These are phyloP conservation scores for Colletotrichum lentis DNA, from an alignment of 2,329 filamentous ascomycete genomes.

Conservation along the genomic window DNA sequence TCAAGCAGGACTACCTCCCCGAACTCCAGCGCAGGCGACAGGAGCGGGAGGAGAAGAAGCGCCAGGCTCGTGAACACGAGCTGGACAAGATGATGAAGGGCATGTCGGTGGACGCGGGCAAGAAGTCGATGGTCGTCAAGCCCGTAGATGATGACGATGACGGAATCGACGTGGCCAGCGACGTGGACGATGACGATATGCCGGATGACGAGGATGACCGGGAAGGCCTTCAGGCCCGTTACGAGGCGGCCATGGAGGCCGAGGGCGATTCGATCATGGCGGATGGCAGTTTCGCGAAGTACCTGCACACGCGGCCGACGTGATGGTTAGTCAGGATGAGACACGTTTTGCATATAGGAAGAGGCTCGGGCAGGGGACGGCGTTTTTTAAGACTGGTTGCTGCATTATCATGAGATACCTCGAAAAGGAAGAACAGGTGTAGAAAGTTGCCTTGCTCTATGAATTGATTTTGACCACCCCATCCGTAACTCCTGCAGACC, in stretches of 20 bases:
- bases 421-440: slow-evolving; percentile 36
- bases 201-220: slow-evolving; percentile 68
- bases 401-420: slow-evolving; percentile 40
- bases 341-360: slow-evolving; percentile 41
- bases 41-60: slow-evolving; percentile 79
- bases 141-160: slow-evolving; percentile 54
- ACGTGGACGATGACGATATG: slow-evolving; percentile 66
- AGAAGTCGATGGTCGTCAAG: slow-evolving; percentile 42
- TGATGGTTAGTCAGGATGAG: slow-evolving; percentile 29
- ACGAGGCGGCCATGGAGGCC: slow-evolving; percentile 76
- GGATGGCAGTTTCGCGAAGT: slow-evolving; percentile 71
- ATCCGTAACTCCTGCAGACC: slow-evolving; percentile 31
- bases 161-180: slow-evolving; percentile 63
- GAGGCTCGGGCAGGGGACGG: slow-evolving; percentile 25
- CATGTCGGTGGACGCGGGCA: slow-evolving; percentile 66
- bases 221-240: slow-evolving; percentile 76
- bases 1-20: slow-evolving; percentile 87
- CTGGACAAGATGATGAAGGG: slow-evolving; percentile 94
- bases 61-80: slow-evolving; percentile 77
- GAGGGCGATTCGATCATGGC: slow-evolving; percentile 60
- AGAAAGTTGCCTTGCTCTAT: slow-evolving; percentile 36
- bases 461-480: slow-evolving; percentile 36
- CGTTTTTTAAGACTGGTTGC: slow-evolving; percentile 34
- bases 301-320: slow-evolving; percentile 57
- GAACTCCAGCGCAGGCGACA: slow-evolving; percentile 82